Base-by-base conservation (phyloP, 257 asterid species). In the Nicotiana paniculata region DNA sequence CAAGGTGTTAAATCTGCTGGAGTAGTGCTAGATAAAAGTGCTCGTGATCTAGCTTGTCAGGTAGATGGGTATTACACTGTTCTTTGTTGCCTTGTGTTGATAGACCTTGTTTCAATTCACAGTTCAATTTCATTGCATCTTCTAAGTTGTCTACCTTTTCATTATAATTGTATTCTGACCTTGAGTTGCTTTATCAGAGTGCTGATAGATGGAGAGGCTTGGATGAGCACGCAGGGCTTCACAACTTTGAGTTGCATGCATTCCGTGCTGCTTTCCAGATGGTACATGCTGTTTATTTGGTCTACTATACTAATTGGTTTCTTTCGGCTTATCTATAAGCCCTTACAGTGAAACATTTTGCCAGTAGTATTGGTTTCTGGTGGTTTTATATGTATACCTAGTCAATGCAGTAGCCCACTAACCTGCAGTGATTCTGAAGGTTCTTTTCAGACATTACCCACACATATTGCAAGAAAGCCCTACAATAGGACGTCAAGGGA, bases 31-130 rank as follows among this genome's bases (percentile, higher is more conserved):
- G 96, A 92, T 57, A 92, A 85, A 85, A 91, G 62, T 91, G 95
- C 96, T 28, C 93, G 96, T 58, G 98, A 92, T 89, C 98, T 95
- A 80, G 97, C 99, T 75, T 93, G 99, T 84, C 99, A 95, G 97
- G 99, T 95, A 83, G 80, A 55, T 72, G 30, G 77, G 67, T 76
- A 64, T 72, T 46, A 46, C 12, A 72, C 79, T 72, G 43, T 82
- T 79, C 24, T 68, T 81, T 64, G 81, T 46, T 82, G 43, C 24
- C 63, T 35, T 54, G 64, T 16, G 37, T 30, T 79, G 59, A 21
- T 37, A 67, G 70, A 58, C 35, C 64, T 79, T 79, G 46, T 63
- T 18, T 78, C 72, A 77, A 80, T 79, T n/a, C 70, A 84, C 66
- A 39, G 30, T 80, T 82, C 76, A 43, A 57, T 26, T 80, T 54